phyloP scores from a whole-genome alignment of 2,329 filamentous ascomycete species.

The Ophiostoma ulmi region DNA sequence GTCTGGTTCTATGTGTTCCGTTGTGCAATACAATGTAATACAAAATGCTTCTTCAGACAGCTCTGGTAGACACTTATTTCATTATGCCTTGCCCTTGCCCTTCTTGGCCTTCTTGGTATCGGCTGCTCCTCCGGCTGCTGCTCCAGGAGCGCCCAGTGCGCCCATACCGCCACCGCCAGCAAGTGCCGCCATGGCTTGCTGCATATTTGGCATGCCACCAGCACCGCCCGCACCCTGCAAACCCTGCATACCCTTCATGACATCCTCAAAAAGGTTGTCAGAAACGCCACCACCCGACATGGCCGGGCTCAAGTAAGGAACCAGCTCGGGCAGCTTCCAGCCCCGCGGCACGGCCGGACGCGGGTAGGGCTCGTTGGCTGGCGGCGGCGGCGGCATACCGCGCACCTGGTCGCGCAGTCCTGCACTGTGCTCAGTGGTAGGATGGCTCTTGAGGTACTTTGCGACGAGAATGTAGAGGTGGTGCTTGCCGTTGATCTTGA shows the following conservation, averaged over 20 bases:
- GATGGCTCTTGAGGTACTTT: conserved; percentile 68
- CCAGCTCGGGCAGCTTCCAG: conserved; percentile 80
- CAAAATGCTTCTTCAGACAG: neutral
- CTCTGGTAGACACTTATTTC: neutral
- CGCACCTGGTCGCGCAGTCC: conserved; percentile 68
- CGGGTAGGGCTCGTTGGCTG: conserved; percentile 62
- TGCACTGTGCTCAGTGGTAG: conserved; percentile 63
- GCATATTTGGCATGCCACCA: conserved; percentile 28
- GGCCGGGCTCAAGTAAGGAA: conserved; percentile 84
- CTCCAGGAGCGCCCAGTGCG: conserved; percentile 4
- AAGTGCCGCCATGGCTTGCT: conserved; percentile 21
- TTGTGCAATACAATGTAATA: neutral
- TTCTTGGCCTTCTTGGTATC: conserved; percentile 29
- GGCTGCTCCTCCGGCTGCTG: neutral
- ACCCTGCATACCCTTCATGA: conserved; percentile 85
- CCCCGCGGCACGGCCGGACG: conserved; percentile 72
- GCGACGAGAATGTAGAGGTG: conserved; percentile 81
- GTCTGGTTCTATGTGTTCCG: neutral
- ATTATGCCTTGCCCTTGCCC: conserved; percentile 30
- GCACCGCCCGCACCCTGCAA: conserved; percentile 29
- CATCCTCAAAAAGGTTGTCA: conserved; percentile 92
- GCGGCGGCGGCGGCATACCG: conserved; percentile 62
- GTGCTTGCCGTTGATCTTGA: conserved; percentile 65
- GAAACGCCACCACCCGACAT: conserved; percentile 89
- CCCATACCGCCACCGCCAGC: conserved; percentile 26